Evolutionary conservation across 352 stramenopile species (phyloP).

Genomic region (Phytophthora cactorum): DNA sequence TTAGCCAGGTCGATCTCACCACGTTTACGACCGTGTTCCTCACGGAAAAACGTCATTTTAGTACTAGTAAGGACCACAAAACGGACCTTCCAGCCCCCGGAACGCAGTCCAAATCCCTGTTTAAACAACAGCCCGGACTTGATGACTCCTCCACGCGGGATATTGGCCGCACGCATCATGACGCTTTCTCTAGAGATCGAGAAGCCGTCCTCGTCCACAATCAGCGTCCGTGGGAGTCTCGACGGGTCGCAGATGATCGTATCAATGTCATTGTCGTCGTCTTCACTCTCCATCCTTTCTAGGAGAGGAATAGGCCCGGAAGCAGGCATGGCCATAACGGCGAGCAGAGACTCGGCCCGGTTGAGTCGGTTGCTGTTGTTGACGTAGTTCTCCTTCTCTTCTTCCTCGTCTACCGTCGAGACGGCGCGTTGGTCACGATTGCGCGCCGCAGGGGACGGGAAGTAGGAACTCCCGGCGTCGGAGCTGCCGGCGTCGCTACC

Average conservation of each 20-base stretch:
- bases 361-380: slow-evolving; percentile 26
- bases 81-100: slow-evolving; percentile 80
- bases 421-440: slow-evolving; percentile 21
- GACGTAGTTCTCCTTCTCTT: slow-evolving; percentile 29
- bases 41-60: slow-evolving; percentile 76
- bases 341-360: slow-evolving; percentile 30
- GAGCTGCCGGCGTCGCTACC: slow-evolving; percentile 34
- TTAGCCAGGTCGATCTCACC: slow-evolving; percentile 79
- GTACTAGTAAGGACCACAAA: slow-evolving; percentile 69
- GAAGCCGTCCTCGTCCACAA: slow-evolving; percentile 77
- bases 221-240: slow-evolving; percentile 59
- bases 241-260: slow-evolving; percentile 64
- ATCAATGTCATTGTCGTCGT: slow-evolving; percentile 69
- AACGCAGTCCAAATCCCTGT: slow-evolving; percentile 62
- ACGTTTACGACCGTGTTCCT: slow-evolving; percentile 71
- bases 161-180: slow-evolving; percentile 47
- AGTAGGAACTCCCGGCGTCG: slow-evolving; percentile 7
- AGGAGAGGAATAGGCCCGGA: slow-evolving; percentile 52
- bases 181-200: slow-evolving; percentile 59
- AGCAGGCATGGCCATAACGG: slow-evolving; percentile 47
- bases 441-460: slow-evolving; percentile 16
- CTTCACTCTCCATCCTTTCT: slow-evolving; percentile 44
- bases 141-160: slow-evolving; percentile 54
- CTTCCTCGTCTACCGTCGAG: slow-evolving; percentile 32
- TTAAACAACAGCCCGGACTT: slow-evolving; percentile 81